Evolutionary conservation across 1,284 basidiomycete genomes (phyloP).

Genomic region (Tremellales sp.): DNA sequence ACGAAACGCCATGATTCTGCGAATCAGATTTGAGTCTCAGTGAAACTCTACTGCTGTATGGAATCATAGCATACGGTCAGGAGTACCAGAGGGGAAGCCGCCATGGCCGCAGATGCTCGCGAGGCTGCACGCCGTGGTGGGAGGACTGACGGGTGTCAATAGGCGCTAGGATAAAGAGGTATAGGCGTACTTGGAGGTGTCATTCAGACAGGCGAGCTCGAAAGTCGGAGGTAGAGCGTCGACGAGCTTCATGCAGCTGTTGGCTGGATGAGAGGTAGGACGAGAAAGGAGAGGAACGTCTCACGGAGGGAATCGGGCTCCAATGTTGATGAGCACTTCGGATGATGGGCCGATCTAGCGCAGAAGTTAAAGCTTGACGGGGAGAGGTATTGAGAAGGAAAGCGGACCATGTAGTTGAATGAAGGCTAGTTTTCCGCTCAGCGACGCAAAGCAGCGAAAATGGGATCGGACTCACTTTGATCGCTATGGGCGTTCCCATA

Average conservation of each 20-base stretch:
- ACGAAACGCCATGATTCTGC: slow-evolving; percentile 61
- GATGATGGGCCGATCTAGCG: slow-evolving; percentile 70
- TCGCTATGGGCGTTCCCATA: slow-evolving; percentile 74
- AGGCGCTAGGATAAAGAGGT: slow-evolving; percentile 2
- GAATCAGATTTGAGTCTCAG: not conserved
- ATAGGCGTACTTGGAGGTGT: slow-evolving; percentile 33
- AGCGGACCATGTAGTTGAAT: slow-evolving; percentile 73
- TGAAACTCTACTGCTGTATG: not conserved
- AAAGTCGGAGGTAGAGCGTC: slow-evolving; percentile 59
- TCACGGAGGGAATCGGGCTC: slow-evolving; percentile 75
- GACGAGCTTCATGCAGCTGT: slow-evolving; percentile 49
- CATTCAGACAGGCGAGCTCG: slow-evolving; percentile 60
- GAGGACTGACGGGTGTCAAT: slow-evolving; percentile 51
- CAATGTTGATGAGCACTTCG: slow-evolving; percentile 78
- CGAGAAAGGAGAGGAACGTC: not conserved
- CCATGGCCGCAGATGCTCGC: slow-evolving; percentile 85
- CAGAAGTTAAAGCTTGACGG: not conserved
- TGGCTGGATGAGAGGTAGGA: not conserved
- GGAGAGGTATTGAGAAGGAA: not conserved
- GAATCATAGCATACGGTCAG: slow-evolving; percentile 74
- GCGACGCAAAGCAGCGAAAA: not conserved
- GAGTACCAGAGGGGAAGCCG: slow-evolving; percentile 62
- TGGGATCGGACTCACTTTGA: slow-evolving; percentile 56
- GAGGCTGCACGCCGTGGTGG: slow-evolving; percentile 65
- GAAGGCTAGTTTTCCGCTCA: slow-evolving; percentile 54